Evolutionary conservation across 2,329 filamentous ascomycete genomes (phyloP).

Genomic region (Oidium heveae): DNA sequence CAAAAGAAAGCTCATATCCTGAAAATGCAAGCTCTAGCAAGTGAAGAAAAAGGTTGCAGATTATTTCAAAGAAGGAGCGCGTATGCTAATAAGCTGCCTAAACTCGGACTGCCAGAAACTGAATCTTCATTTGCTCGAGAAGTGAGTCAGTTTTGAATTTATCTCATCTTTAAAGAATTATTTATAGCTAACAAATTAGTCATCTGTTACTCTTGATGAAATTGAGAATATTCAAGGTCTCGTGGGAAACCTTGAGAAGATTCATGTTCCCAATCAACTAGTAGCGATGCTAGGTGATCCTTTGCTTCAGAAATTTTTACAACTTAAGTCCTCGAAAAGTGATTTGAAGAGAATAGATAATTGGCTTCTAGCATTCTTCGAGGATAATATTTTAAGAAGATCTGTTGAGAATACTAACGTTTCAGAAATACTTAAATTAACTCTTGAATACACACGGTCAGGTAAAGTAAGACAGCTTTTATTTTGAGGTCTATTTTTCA

Average conservation of each 20-base stretch:
- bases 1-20: slow-evolving; percentile 28
- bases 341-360: slow-evolving; percentile 27
- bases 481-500: too few relatives aligned
- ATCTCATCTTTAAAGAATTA: background rate
- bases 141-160: slow-evolving; percentile 16
- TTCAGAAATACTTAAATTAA: slow-evolving; percentile 26
- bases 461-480: slow-evolving; percentile 22
- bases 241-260: slow-evolving; percentile 46
- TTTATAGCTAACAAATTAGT: slow-evolving; percentile 15
- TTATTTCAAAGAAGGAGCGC: slow-evolving; percentile 23
- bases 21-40: slow-evolving; percentile 19
- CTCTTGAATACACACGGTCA: slow-evolving; percentile 28
- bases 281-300: slow-evolving; percentile 53
- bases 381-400: slow-evolving; percentile 23
- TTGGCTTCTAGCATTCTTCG: slow-evolving; percentile 31
- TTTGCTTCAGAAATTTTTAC: slow-evolving; percentile 50
- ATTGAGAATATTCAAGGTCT: slow-evolving; percentile 46
- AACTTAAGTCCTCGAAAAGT: slow-evolving; percentile 32
- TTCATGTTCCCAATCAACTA: slow-evolving; percentile 62
- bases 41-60: slow-evolving; percentile 11
- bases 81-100: slow-evolving; percentile 16
- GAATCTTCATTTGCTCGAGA: slow-evolving; percentile 51
- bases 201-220: slow-evolving; percentile 48
- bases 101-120: slow-evolving; percentile 35
- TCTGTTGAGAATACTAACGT: slow-evolving; percentile 20